Evolutionary conservation across 352 stramenopile species (phyloP).

Genomic region (Phytophthora nicotianae): DNA sequence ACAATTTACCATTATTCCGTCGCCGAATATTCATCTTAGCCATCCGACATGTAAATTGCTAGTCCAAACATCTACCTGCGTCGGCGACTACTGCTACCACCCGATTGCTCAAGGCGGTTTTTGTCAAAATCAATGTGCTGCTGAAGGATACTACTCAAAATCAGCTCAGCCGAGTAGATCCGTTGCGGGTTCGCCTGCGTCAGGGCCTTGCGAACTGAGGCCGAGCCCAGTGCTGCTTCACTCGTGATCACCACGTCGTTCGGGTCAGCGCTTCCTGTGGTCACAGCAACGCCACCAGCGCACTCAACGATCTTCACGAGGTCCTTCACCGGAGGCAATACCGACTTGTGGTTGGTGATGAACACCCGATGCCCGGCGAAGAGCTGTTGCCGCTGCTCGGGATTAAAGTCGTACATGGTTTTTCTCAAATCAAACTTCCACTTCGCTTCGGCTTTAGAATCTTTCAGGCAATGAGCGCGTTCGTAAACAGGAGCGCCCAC

Average conservation of each 20-base stretch:
- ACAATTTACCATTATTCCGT: too few relatives aligned
- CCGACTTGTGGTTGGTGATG: conserved; percentile 59
- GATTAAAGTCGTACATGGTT: conserved; percentile 52
- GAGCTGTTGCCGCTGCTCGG: conserved; percentile 37
- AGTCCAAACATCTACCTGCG: neutral
- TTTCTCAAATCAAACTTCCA: conserved; percentile 55
- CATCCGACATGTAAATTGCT: too few relatives aligned
- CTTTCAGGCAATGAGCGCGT: conserved; percentile 44
- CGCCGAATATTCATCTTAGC: too few relatives aligned
- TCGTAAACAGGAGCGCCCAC: conserved; percentile 44
- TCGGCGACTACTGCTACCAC: neutral
- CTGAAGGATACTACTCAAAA: conserved; percentile 57
- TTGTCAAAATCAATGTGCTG: conserved; percentile 48
- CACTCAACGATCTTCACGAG: conserved; percentile 62
- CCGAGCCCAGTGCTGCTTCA: conserved; percentile 35
- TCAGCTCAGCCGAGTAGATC: conserved; percentile 53
- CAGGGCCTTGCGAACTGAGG: conserved; percentile 46
- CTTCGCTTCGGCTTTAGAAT: conserved; percentile 49
- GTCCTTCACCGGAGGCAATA: conserved; percentile 52
- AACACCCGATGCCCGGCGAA: conserved; percentile 47
- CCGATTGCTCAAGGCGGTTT: conserved; percentile 34
- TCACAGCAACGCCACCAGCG: conserved; percentile 42
- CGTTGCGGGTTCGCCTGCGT: conserved; percentile 25
- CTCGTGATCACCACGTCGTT: conserved; percentile 52
- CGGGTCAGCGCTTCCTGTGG: conserved; percentile 34